Conservation (phyloP, 495 filamentous ascomycete species). For the Podospora conica region DNA sequence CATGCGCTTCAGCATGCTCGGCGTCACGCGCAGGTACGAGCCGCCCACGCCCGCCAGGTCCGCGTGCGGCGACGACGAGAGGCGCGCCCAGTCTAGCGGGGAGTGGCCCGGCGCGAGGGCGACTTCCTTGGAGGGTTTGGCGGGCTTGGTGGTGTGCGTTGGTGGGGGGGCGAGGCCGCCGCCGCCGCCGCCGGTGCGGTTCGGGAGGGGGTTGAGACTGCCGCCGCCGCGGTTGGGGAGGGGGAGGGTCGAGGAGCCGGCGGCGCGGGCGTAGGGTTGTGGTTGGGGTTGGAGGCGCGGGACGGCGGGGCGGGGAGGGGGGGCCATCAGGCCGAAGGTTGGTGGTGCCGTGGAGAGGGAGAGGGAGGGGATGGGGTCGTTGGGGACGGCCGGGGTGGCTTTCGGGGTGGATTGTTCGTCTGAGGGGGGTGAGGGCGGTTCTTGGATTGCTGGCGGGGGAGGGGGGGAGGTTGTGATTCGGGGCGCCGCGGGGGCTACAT, state of each 20-base stretch:
- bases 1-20: slow-evolving; percentile 64
- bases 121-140: slow-evolving; percentile 52
- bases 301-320: slow-evolving; percentile 21
- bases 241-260: slow-evolving; percentile 19
- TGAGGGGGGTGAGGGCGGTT: slow-evolving; percentile 13
- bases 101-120: slow-evolving; percentile 80
- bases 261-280: slow-evolving; percentile 21
- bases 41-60: slow-evolving; percentile 56
- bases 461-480: slow-evolving; percentile 18
- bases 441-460: not conserved
- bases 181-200: slow-evolving; percentile 25
- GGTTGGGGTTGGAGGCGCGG: slow-evolving; percentile 9
- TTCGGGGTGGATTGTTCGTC: slow-evolving; percentile 39
- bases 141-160: slow-evolving; percentile 40
- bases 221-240: slow-evolving; percentile 9
- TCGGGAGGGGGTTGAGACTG: slow-evolving; percentile 25
- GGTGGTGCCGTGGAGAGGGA: slow-evolving; percentile 32
- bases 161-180: slow-evolving; percentile 36
- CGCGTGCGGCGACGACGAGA: slow-evolving; percentile 56
- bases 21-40: slow-evolving; percentile 59
- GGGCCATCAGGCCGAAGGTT: slow-evolving; percentile 24
- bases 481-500: slow-evolving; percentile 3
- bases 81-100: slow-evolving; percentile 90
- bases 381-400: slow-evolving; percentile 17
- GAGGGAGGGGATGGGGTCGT: slow-evolving; percentile 32